Percentiles rank a stretch among this genome's conserved stretches.
These are phyloP conservation scores for Yamadazyma atmosphaerica DNA, from an alignment of 1,139 yeast species.

Conservation along the genomic window DNA sequence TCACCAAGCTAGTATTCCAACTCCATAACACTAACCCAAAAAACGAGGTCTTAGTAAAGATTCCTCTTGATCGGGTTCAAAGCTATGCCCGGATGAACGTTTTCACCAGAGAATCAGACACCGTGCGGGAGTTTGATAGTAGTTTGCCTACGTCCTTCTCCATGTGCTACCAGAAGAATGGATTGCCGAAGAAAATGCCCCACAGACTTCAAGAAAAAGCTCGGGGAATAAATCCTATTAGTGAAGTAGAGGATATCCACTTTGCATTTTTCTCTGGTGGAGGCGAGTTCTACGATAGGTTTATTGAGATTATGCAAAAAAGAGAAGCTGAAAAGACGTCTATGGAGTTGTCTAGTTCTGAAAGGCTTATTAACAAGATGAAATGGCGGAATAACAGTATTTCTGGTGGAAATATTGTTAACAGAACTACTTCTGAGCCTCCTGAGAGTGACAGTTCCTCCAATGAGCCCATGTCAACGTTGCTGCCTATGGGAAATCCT, in stretches of 20 bases:
- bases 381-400: constrained; percentile 6
- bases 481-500: constrained; percentile 14
- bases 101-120: constrained; percentile 13
- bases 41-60: constrained; percentile 72
- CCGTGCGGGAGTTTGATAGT: constrained; percentile 4
- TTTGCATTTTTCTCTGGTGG: constrained; percentile 61
- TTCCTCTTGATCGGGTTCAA: constrained; percentile 70
- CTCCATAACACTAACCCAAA: constrained; percentile 63
- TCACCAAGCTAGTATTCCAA: constrained; percentile 73
- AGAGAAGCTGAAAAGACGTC: not conserved
- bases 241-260: constrained; percentile 62
- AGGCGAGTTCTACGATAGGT: constrained; percentile 23
- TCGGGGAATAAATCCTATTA: constrained; percentile 24
- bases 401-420: not conserved
- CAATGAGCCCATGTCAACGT: constrained; percentile 14
- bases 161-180: constrained; percentile 3
- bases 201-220: constrained; percentile 19
- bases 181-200: constrained; percentile 11
- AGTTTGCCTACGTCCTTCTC: not conserved
- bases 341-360: constrained; percentile 2
- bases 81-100: constrained; percentile 40
- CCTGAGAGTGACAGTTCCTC: not conserved
- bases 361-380: constrained; percentile 11
- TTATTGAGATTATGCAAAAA: constrained; percentile 22
- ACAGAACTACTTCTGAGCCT: not conserved